Evolutionary conservation across 208 protist species (phyloP).

Genomic region (Spongospora subterranea): DNA sequence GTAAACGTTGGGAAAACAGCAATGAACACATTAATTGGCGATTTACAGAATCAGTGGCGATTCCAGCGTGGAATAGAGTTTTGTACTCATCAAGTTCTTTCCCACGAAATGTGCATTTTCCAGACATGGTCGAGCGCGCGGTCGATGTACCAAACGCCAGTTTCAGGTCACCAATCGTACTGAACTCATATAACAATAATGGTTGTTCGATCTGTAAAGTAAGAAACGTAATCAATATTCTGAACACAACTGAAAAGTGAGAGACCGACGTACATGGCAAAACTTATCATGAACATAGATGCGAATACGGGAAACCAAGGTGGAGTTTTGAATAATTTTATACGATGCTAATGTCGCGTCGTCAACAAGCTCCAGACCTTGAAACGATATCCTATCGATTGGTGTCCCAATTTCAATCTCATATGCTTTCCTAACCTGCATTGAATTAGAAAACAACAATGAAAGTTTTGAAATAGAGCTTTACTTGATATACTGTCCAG

Average conservation of each 20-base stretch:
- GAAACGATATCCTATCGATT: constrained; percentile 15
- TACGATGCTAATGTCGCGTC: background rate
- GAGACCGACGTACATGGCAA: background rate
- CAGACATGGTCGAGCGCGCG: background rate
- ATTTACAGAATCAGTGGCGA: background rate
- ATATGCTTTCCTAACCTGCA: constrained; percentile 37
- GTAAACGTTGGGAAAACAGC: background rate
- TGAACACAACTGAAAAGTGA: background rate
- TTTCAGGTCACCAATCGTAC: constrained; percentile 34
- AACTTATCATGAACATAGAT: background rate
- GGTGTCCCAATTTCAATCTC: constrained; percentile 5
- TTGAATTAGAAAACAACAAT: background rate
- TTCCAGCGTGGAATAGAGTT: background rate
- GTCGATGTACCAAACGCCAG: background rate
- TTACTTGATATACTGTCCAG: background rate
- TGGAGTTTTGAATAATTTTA: background rate
- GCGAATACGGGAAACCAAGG: constrained; percentile 35
- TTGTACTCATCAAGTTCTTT: background rate
- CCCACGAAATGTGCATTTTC: background rate
- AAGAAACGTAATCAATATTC: background rate
- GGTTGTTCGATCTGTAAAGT: background rate
- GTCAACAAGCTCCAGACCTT: constrained; percentile 20
- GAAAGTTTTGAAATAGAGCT: background rate
- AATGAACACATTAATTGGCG: background rate
- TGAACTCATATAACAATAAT: constrained; percentile 23